Evolutionary conservation across 352 stramenopile species (phyloP).

Genomic region (Phytophthora pisi): DNA sequence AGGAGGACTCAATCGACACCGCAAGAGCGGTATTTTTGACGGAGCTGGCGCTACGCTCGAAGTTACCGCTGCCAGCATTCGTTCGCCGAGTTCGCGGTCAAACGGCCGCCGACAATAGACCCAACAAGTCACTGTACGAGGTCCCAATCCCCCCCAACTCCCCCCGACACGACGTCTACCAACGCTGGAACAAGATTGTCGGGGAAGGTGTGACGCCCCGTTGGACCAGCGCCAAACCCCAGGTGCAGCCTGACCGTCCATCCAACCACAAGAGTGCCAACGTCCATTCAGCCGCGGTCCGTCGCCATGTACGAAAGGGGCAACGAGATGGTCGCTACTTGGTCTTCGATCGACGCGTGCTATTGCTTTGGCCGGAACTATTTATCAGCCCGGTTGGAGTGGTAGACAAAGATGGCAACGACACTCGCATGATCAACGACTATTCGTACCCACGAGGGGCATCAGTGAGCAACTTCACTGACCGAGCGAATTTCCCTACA

Average conservation of each 20-base stretch:
- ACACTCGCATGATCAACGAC: constrained; percentile 20
- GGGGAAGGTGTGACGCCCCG: not conserved
- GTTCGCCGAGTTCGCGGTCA: not conserved
- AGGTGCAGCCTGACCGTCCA: not conserved
- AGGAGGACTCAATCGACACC: not conserved
- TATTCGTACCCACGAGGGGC: constrained; percentile 12
- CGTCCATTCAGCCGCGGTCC: not conserved
- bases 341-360: constrained; percentile 3
- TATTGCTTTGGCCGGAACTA: not conserved
- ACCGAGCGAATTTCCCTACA: not conserved
- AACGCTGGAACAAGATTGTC: constrained; percentile 9
- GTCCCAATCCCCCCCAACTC: not conserved
- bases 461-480: constrained; percentile 27
- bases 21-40: not conserved
- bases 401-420: not conserved
- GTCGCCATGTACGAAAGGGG: constrained; percentile 9
- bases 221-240: not conserved
- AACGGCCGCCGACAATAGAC: not conserved
- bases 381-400: constrained; percentile 21
- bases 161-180: rapidly evolving
- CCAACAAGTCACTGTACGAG: constrained; percentile 11
- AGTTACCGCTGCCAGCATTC: not conserved
- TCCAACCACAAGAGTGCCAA: not conserved
- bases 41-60: not conserved
- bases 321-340: constrained; percentile 4